Evolutionary conservation across 2,329 filamentous ascomycete genomes (phyloP), one percentile per base, ranked within the genome.

Genomic region (Sarocladium strictum): DNA sequence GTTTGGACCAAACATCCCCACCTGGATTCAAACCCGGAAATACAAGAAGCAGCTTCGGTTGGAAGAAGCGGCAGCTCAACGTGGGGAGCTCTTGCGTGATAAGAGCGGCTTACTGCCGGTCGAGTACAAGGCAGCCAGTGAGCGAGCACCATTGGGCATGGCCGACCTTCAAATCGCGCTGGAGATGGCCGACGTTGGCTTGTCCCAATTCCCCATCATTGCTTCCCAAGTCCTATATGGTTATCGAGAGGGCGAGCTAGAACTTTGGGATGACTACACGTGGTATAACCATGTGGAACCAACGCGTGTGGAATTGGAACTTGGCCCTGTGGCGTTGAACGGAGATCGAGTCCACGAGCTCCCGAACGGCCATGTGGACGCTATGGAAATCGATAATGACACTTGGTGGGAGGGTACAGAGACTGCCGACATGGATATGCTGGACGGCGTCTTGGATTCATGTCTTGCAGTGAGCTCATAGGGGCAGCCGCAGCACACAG

Each of bases 71-170:
- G 80, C 83, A 0, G 84, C 82, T 24, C 79, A 84, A 38, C 78
- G 83, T n/a, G 90, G 91, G 3, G 88, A 92, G 61, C 68, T 95
- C 1, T 75, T 80, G 17, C 80, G 89, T 60, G 89, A 91, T 56
- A 86, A 87, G 57, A 86, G 81, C 49, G 91, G 91, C 1, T 71
- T 96, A 26, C 72, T 97, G 5, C 93, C 92, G 0, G 74, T 91
- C 33, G 91, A 97, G 69, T 83, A 88, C 2, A 90, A 88, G 65
- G 86, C 87, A 53, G 85, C 87, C 15, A 82, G 82, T 54, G 83
- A 87, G 61, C 78, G 90, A 37, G 81, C 84, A 5, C 83, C 89
- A 1, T 71, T 97, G 1, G 85, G 85, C 14, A 86, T 93, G 72
- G 83, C 85, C 17, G 93, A 97, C 67, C 70, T 97, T 49, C 80